Conservation (phyloP, 441 rosid species). For the Aleurites moluccanus region DNA sequence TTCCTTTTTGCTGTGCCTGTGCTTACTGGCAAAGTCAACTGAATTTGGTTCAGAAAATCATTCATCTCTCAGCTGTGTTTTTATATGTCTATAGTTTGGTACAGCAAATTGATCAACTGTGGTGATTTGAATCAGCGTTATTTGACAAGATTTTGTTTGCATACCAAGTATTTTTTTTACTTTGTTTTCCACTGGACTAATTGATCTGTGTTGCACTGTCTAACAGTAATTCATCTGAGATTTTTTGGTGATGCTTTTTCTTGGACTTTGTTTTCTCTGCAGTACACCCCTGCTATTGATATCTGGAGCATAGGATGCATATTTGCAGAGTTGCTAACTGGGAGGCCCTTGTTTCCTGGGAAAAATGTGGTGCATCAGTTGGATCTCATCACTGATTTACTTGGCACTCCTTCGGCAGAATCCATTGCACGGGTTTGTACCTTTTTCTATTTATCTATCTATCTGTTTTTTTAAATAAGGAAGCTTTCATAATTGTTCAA, state of each 20-base stretch:
- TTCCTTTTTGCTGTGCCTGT: background rate
- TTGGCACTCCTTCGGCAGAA: slow-evolving; percentile 83
- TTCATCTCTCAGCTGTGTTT: background rate
- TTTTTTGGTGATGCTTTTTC: slow-evolving; percentile 19
- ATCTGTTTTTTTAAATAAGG: slow-evolving; percentile 20
- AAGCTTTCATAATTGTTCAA: slow-evolving; percentile 29
- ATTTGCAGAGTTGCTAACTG: slow-evolving; percentile 88
- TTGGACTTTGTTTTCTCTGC: slow-evolving; percentile 32
- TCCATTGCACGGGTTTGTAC: slow-evolving; percentile 71
- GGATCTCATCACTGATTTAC: slow-evolving; percentile 92
- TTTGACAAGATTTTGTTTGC: slow-evolving; percentile 1
- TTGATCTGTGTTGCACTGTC: background rate
- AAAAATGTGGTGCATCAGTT: slow-evolving; percentile 90
- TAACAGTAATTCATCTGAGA: background rate
- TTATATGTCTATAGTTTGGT: background rate
- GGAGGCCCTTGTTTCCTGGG: slow-evolving; percentile 94
- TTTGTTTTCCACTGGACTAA: slow-evolving; percentile 1
- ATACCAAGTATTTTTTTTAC: slow-evolving; percentile 2
- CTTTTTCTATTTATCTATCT: slow-evolving; percentile 21
- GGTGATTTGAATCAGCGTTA: background rate
- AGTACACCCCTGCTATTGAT: slow-evolving; percentile 99
- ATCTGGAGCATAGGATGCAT: slow-evolving; percentile 99
- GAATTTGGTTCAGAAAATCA: background rate
- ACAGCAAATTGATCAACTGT: background rate
- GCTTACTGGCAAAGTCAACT: background rate